Percentiles rank a stretch among this genome's conserved stretches.
Conservation (phyloP, 495 filamentous ascomycete species). For the Annulohypoxylon maeteangense region DNA sequence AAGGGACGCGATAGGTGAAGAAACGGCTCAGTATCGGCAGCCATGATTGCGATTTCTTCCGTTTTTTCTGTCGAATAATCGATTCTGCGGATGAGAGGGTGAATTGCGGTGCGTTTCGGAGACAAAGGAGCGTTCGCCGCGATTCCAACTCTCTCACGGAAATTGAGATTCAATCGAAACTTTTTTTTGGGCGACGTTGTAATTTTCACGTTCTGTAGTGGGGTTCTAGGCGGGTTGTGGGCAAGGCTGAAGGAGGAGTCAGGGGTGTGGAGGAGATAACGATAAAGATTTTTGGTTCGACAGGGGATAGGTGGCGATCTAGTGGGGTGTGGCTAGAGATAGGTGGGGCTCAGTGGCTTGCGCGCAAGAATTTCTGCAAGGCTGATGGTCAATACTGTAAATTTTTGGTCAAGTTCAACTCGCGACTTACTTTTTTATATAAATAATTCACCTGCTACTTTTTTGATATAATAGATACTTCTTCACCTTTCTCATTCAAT, state of each 20-base stretch:
- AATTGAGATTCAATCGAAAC: neutral
- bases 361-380: constrained; percentile 39
- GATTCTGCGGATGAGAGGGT: constrained; percentile 2
- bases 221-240: constrained; percentile 37
- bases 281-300: constrained; percentile 11
- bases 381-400: constrained; percentile 35
- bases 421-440: neutral
- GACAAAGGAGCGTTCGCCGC: constrained; percentile 17
- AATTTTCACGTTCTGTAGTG: constrained; percentile 42
- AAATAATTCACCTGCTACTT: neutral
- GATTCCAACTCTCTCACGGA: constrained; percentile 7
- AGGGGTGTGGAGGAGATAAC: neutral
- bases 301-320: constrained; percentile 4
- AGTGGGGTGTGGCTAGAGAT: constrained; percentile 7
- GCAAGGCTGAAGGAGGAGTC: constrained; percentile 34
- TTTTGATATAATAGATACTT: neutral
- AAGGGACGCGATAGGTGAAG: constrained; percentile 93
- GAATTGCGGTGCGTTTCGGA: constrained; percentile 9
- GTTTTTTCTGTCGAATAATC: neutral
- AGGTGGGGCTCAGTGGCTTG: constrained; percentile 15
- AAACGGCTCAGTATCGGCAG: constrained; percentile 80
- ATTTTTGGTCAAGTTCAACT: constrained; percentile 14
- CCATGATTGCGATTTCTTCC: constrained; percentile 70
- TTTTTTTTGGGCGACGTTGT: constrained; percentile 29
- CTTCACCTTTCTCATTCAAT: neutral